A percentile compares a stretch with the other conserved stretches of the same genome.
Evolutionary conservation across 2,329 filamentous ascomycete species (phyloP).

Genomic region (Colletotrichum graminicola): DNA sequence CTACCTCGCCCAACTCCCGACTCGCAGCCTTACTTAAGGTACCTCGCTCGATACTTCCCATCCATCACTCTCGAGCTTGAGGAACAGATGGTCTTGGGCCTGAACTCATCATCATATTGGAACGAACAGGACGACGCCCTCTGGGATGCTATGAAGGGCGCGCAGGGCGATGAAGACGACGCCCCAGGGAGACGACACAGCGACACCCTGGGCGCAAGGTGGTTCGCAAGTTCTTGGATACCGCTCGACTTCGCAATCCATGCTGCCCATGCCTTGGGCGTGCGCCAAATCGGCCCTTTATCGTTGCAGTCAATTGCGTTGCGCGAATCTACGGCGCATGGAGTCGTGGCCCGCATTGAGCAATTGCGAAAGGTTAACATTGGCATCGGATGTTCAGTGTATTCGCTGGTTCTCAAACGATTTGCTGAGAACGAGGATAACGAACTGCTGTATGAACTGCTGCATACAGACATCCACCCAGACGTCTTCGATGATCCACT

Average conservation of each 20-base stretch:
- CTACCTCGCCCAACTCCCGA: conserved; percentile 53
- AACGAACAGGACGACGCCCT: conserved; percentile 40
- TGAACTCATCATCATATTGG: conserved; percentile 25
- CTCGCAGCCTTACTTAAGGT: conserved; percentile 62
- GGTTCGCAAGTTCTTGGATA: conserved; percentile 81
- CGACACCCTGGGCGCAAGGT: conserved; percentile 80
- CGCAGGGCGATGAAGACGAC: conserved; percentile 55
- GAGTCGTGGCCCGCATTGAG: conserved; percentile 69
- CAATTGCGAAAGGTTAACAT: conserved; percentile 74
- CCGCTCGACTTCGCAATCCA: conserved; percentile 79
- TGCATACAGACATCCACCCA: conserved; percentile 66
- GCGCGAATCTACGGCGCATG: conserved; percentile 68
- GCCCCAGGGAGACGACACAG: conserved; percentile 65
- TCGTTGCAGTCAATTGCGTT: conserved; percentile 83
- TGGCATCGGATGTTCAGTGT: conserved; percentile 71
- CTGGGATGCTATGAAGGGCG: conserved; percentile 53
- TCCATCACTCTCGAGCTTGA: conserved; percentile 51
- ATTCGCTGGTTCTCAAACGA: conserved; percentile 73
- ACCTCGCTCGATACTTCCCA: conserved; percentile 60
- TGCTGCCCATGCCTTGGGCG: conserved; percentile 76
- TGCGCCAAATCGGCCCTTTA: conserved; percentile 79
- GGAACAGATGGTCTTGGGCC: conserved; percentile 50
- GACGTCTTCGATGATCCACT: conserved; percentile 65
- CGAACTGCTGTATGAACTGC: conserved; percentile 58
- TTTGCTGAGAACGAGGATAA: conserved; percentile 71